Conservation (phyloP, 2,329 filamentous ascomycete species). For the Colletotrichum sp. region DNA sequence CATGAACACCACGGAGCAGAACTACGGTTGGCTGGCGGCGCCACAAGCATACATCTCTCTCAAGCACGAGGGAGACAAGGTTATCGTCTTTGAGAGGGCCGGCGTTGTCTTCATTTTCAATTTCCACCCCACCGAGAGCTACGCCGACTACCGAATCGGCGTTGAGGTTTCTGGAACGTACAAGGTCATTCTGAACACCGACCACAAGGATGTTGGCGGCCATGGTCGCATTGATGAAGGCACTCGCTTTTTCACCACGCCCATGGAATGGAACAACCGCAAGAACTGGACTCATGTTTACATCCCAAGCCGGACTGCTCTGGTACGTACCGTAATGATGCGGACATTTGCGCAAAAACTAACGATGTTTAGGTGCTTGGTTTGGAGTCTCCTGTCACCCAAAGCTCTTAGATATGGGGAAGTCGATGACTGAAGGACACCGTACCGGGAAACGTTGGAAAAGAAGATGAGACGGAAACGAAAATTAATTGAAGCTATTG, state of each 20-base stretch:
- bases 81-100: constrained; percentile 92
- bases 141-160: constrained; percentile 90
- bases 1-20: constrained; percentile 88
- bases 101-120: constrained; percentile 96
- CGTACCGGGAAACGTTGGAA: not conserved
- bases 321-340: constrained; percentile 60
- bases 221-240: constrained; percentile 76
- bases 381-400: constrained; percentile 34
- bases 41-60: constrained; percentile 90
- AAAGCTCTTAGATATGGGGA: constrained; percentile 20
- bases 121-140: constrained; percentile 86
- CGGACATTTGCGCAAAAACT: not conserved
- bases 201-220: constrained; percentile 79
- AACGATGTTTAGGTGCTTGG: constrained; percentile 52
- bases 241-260: constrained; percentile 92
- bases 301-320: constrained; percentile 79
- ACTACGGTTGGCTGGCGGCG: constrained; percentile 88
- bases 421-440: not conserved
- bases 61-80: constrained; percentile 93
- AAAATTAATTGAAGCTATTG: not conserved
- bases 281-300: constrained; percentile 95
- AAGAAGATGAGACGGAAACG: not conserved
- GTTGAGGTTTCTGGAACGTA: constrained; percentile 87
- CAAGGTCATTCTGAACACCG: constrained; percentile 82
- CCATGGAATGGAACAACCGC: constrained; percentile 87